A percentile compares a stretch with the other conserved stretches of the same genome.
Conservation (phyloP, 2,329 filamentous ascomycete genomes). For the Fusarium sp. region DNA sequence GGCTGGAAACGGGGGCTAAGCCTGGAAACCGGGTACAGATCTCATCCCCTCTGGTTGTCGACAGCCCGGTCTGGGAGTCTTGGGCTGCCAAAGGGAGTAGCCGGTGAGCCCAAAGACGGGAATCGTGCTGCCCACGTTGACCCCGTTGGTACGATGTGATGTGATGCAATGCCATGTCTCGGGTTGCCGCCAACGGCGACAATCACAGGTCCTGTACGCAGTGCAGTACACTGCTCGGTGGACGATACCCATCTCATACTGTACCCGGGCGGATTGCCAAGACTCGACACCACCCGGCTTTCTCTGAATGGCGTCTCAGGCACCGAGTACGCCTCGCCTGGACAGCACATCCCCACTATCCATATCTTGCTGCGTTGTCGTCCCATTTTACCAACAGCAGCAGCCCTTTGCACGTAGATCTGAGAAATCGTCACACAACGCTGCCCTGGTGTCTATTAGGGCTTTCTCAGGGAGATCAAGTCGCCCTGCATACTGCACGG, state of each 20-base stretch:
- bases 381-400: background rate
- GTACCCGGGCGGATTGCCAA: constrained; percentile 25
- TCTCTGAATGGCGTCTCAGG: constrained; percentile 15
- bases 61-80: background rate
- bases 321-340: constrained; percentile 1
- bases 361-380: background rate
- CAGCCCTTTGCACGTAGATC: background rate
- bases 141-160: constrained; percentile 28
- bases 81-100: constrained; percentile 25
- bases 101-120: constrained; percentile 14
- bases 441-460: background rate
- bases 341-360: background rate
- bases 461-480: background rate
- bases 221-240: background rate
- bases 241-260: constrained; percentile 1
- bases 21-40: constrained; percentile 17
- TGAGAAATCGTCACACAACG: background rate
- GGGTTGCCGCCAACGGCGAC: constrained; percentile 28
- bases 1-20: constrained; percentile 37
- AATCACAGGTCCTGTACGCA: background rate
- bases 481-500: background rate
- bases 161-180: constrained; percentile 38
- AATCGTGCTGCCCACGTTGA: constrained; percentile 8
- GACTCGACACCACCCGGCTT: constrained; percentile 10
- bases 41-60: constrained; percentile 23